Percentiles rank a stretch among this genome's conserved stretches.
Conservation (phyloP, 305 asterid genomes). For the Fraxinus greggii region DNA sequence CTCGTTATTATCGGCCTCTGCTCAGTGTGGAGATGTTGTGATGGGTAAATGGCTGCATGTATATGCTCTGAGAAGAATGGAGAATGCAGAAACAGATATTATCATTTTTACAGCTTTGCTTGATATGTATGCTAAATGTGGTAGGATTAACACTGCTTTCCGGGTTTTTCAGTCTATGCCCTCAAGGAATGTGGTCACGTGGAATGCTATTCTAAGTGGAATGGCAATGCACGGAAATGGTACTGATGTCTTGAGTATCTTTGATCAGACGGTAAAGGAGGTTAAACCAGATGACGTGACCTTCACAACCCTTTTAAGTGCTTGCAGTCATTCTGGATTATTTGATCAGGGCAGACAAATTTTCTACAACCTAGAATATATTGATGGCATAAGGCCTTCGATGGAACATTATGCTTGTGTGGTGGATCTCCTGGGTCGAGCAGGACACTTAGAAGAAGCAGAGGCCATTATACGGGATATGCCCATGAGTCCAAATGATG, state of each 20-base stretch:
- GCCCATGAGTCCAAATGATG: constrained; percentile 79
- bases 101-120: constrained; percentile 63
- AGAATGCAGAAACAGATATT: constrained; percentile 37
- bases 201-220: constrained; percentile 79
- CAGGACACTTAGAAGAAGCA: constrained; percentile 72
- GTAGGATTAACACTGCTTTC: constrained; percentile 47
- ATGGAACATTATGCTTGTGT: constrained; percentile 66
- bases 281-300: constrained; percentile 63
- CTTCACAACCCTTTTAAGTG: constrained; percentile 64
- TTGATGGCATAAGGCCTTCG: constrained; percentile 49
- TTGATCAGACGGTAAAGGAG: constrained; percentile 55
- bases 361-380: constrained; percentile 47
- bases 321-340: constrained; percentile 82
- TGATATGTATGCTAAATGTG: constrained; percentile 88
- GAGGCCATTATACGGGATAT: constrained; percentile 55
- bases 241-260: constrained; percentile 41
- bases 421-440: constrained; percentile 74
- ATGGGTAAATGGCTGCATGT: constrained; percentile 69
- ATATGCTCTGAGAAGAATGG: constrained; percentile 45
- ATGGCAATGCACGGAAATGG: constrained; percentile 85
- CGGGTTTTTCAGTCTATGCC: constrained; percentile 47
- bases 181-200: constrained; percentile 46
- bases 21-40: constrained; percentile 52
- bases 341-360: constrained; percentile 56
- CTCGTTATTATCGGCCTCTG: constrained; percentile 61